These are phyloP conservation scores for Malassezia dermatis DNA, from an alignment of 1,284 basidiomycete species.

Conservation along the genomic window DNA sequence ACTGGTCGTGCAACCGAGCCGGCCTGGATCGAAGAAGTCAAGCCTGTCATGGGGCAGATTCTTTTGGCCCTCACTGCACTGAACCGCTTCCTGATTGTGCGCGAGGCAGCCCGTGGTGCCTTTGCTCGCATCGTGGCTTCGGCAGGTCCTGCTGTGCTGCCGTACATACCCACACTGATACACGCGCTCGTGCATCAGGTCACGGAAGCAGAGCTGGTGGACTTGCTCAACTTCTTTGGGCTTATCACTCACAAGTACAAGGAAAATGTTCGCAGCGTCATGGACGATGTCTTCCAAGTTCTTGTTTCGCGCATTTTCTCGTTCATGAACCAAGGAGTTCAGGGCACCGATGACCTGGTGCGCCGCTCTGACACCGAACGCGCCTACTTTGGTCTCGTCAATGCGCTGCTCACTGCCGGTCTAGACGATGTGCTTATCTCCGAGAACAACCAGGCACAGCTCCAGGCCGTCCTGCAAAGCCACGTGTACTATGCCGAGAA, in stretches of 20 bases:
- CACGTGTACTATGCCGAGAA: conserved; percentile 52
- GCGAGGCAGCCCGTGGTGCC: conserved; percentile 72
- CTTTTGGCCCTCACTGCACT: conserved; percentile 76
- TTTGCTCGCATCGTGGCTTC: conserved; percentile 87
- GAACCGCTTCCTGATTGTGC: conserved; percentile 74
- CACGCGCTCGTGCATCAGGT: conserved; percentile 77
- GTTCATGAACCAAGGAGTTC: conserved; percentile 68
- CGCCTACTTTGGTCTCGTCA: conserved; percentile 76
- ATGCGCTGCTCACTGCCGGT: conserved; percentile 63
- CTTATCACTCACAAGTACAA: conserved; percentile 84
- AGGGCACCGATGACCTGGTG: conserved; percentile 81
- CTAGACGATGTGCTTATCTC: conserved; percentile 77
- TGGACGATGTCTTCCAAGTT: conserved; percentile 81
- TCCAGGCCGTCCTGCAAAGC: conserved; percentile 65
- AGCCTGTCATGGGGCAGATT: conserved; percentile 76
- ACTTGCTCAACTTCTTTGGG: conserved; percentile 89
- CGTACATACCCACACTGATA: conserved; percentile 75
- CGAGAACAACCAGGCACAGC: conserved; percentile 67
- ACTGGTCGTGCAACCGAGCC: conserved; percentile 54
- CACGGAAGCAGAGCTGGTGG: conserved; percentile 80
- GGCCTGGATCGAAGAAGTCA: conserved; percentile 68
- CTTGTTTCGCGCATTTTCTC: conserved; percentile 72
- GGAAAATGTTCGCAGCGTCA: conserved; percentile 69
- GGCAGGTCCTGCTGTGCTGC: conserved; percentile 64
- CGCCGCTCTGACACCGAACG: conserved; percentile 76